Conservation (phyloP, 108 stramenopile species). For the Pseudonitzschia multiseries region DNA sequence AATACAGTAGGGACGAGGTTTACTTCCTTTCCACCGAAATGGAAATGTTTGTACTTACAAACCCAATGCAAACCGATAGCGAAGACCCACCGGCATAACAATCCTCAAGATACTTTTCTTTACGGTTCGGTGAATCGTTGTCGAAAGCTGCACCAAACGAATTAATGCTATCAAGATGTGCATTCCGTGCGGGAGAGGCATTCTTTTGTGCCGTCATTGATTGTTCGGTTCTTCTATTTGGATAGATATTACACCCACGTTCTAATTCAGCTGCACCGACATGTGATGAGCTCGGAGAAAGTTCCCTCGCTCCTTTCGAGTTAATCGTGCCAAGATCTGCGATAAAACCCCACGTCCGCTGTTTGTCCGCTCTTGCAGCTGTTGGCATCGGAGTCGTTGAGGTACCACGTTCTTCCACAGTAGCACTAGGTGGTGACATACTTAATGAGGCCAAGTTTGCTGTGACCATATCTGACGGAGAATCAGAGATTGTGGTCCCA, state of each 20-base stretch:
- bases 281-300: not conserved
- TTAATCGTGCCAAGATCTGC: conserved; percentile 17
- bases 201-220: conserved; percentile 3
- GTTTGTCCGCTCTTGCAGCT: not conserved
- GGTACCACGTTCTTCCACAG: not conserved
- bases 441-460: not conserved
- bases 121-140: not conserved
- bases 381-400: not conserved
- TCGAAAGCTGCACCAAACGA: conserved; percentile 17
- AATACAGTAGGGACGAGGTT: not conserved
- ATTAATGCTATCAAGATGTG: conserved; percentile 25
- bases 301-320: conserved; percentile 9
- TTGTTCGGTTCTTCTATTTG: not conserved
- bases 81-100: not conserved
- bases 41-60: not conserved
- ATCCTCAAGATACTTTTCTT: not conserved
- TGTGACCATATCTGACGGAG: not conserved
- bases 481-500: not conserved
- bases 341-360: conserved; percentile 5
- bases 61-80: not conserved
- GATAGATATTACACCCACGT: not conserved
- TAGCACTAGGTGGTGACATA: not conserved
- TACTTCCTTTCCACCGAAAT: not conserved
- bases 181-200: conserved; percentile 16
- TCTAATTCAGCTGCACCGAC: not conserved